Conservation (phyloP, 768 basidiomycete species). For the Agrocybe pediades region DNA sequence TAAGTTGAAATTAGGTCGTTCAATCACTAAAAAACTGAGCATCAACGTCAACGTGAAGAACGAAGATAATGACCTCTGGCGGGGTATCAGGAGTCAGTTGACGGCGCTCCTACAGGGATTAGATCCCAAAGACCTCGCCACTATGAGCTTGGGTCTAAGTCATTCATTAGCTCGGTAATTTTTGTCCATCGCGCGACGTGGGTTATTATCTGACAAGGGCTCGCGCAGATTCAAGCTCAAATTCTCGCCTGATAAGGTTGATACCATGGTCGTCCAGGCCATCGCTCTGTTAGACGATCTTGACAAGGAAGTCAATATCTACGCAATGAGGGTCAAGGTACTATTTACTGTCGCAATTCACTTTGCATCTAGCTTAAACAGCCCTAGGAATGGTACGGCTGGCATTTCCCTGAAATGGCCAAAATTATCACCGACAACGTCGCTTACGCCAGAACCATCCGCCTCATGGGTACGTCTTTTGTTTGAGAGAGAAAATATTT, state of each 20-base stretch:
- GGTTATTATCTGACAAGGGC: background rate
- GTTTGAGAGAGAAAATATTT: background rate
- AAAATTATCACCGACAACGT: slow-evolving; percentile 98
- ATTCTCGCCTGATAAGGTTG: slow-evolving; percentile 99
- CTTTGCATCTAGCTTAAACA: background rate
- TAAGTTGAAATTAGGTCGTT: slow-evolving; percentile 51
- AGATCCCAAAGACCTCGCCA: slow-evolving; percentile 91
- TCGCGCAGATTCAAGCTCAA: slow-evolving; percentile 90
- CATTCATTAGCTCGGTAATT: slow-evolving; percentile 90
- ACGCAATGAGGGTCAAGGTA: slow-evolving; percentile 98
- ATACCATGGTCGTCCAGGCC: slow-evolving; percentile 99
- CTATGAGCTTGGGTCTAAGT: slow-evolving; percentile 96
- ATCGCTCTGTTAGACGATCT: slow-evolving; percentile 97
- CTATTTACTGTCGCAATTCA: background rate
- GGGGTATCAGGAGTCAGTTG: slow-evolving; percentile 92
- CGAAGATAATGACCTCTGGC: slow-evolving; percentile 79
- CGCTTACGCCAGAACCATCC: slow-evolving; percentile 94
- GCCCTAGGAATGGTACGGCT: slow-evolving; percentile 97
- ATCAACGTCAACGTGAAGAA: slow-evolving; percentile 77
- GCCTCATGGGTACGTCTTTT: slow-evolving; percentile 72
- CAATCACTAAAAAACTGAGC: slow-evolving; percentile 92
- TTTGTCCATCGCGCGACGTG: background rate
- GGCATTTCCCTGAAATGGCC: slow-evolving; percentile 99
- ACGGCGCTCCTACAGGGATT: slow-evolving; percentile 85
- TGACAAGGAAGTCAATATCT: slow-evolving; percentile 99